phyloP scores from a whole-genome alignment of 2,329 filamentous ascomycete species.

The Aschersonia sp. region DNA sequence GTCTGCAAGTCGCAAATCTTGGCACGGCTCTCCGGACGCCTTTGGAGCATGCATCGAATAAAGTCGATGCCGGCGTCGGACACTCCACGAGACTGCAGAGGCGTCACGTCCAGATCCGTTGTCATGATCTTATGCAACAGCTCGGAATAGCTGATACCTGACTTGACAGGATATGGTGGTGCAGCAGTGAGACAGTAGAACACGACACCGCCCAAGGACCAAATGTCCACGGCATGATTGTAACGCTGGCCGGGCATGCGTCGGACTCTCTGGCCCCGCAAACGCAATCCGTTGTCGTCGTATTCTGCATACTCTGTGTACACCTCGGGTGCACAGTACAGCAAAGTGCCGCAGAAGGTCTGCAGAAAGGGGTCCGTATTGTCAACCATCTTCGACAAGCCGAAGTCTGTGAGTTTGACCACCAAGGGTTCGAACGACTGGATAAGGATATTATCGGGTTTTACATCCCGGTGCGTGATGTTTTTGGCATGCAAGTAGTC shows the following conservation, averaged over 20 bases:
- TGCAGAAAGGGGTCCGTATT: conserved; percentile 84
- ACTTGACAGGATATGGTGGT: conserved; percentile 69
- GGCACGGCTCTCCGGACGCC: conserved; percentile 64
- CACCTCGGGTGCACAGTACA: conserved; percentile 95
- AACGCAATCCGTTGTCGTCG: conserved; percentile 54
- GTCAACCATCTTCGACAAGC: conserved; percentile 84
- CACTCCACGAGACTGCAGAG: conserved; percentile 43
- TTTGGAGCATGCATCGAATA: conserved; percentile 63
- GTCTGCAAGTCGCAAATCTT: conserved; percentile 54
- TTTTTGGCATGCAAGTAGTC: conserved; percentile 74
- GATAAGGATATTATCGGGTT: conserved; percentile 94
- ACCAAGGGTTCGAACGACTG: conserved; percentile 55
- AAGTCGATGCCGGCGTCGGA: conserved; percentile 60
- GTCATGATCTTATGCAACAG: conserved; percentile 83
- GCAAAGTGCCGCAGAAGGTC: conserved; percentile 88
- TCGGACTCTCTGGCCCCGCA: conserved; percentile 47
- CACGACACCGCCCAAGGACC: conserved; percentile 87
- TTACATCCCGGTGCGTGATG: conserved; percentile 97
- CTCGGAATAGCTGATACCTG: conserved; percentile 61
- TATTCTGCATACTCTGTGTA: conserved; percentile 61
- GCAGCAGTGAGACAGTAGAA: conserved; percentile 71
- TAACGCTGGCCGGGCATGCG: conserved; percentile 53
- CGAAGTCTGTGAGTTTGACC: conserved; percentile 93
- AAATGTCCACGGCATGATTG: conserved; percentile 84
- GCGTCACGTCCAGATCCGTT: conserved; percentile 48